These are phyloP conservation scores for Tillandsia fasciculata DNA, from an alignment of 176 grass and related monocot species.

Conservation along the genomic window DNA sequence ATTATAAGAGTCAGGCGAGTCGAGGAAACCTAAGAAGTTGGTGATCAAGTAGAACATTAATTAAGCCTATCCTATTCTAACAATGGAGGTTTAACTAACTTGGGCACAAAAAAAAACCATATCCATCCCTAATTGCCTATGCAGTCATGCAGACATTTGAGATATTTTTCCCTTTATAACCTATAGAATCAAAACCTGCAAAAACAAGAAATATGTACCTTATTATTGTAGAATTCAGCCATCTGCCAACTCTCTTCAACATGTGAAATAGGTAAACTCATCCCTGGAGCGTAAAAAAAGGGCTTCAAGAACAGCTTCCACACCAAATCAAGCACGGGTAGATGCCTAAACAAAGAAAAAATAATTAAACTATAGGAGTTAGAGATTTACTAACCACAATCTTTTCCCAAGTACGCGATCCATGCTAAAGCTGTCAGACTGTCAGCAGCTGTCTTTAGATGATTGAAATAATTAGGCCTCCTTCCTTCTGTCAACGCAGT, in stretches of 20 bases:
- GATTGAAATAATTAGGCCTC: conserved; percentile 84
- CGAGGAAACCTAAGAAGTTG: neutral
- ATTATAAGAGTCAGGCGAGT: neutral
- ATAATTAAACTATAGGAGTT: neutral
- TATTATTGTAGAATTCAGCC: conserved; percentile 98
- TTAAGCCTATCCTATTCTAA: neutral
- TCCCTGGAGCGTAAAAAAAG: conserved; percentile 36
- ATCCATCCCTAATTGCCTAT: neutral
- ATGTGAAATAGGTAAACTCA: conserved; percentile 93
- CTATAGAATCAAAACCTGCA: neutral
- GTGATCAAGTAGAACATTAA: neutral
- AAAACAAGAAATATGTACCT: conserved; percentile 41
- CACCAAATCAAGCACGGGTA: neutral
- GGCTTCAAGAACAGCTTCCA: neutral
- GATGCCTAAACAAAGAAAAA: neutral
- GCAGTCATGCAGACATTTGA: neutral
- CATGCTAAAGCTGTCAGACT: conserved; percentile 82
- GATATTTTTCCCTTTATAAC: neutral
- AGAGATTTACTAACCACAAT: conserved; percentile 53
- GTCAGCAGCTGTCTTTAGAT: conserved; percentile 77
- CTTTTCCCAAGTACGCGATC: conserved; percentile 86
- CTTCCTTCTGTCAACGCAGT: conserved; percentile 76
- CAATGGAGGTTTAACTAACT: neutral
- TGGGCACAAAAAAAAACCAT: neutral
- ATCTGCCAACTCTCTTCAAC: conserved; percentile 97